Evolutionary conservation across 2,329 filamentous ascomycete genomes (phyloP).

Genomic region (Ophidiomyces ophidiicola): DNA sequence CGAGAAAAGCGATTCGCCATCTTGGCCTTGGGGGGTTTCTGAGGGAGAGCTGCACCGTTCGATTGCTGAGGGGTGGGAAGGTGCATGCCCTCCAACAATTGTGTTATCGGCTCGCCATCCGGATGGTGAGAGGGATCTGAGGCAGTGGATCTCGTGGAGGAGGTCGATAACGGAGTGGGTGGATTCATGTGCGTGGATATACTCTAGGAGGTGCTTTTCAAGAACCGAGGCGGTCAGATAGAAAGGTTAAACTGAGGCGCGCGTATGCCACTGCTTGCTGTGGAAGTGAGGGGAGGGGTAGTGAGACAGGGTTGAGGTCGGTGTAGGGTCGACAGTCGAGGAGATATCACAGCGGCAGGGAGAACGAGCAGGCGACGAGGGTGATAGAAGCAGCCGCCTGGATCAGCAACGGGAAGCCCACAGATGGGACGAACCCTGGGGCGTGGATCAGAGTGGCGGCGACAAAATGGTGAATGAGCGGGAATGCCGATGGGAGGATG

Average conservation of each 20-base stretch:
- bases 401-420: conserved; percentile 15
- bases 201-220: too few species aligned
- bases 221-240: too few species aligned
- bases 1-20: conserved; percentile 36
- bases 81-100: conserved; percentile 33
- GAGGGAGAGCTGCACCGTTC: conserved; percentile 17
- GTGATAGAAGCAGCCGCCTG: conserved; percentile 9
- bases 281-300: too few species aligned
- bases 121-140: conserved; percentile 25
- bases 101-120: conserved; percentile 29
- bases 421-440: conserved; percentile 18
- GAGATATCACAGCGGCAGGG: too few species aligned
- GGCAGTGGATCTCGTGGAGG: conserved; percentile 34
- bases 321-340: too few species aligned
- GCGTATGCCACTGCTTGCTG: too few species aligned
- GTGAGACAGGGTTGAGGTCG: too few species aligned
- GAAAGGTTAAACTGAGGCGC: too few species aligned
- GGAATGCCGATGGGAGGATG: conserved; percentile 5
- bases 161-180: conserved; percentile 31
- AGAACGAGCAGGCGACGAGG: conserved; percentile 3
- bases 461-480: conserved; percentile 16
- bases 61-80: conserved; percentile 16
- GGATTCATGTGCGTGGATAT: conserved; percentile 35
- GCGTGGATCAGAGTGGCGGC: conserved; percentile 9
- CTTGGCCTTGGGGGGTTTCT: conserved; percentile 29